Evolutionary conservation across 2,329 filamentous ascomycete species (phyloP), one percentile per base, ranked within the genome.

Genomic region (Scytalidium sp.): DNA sequence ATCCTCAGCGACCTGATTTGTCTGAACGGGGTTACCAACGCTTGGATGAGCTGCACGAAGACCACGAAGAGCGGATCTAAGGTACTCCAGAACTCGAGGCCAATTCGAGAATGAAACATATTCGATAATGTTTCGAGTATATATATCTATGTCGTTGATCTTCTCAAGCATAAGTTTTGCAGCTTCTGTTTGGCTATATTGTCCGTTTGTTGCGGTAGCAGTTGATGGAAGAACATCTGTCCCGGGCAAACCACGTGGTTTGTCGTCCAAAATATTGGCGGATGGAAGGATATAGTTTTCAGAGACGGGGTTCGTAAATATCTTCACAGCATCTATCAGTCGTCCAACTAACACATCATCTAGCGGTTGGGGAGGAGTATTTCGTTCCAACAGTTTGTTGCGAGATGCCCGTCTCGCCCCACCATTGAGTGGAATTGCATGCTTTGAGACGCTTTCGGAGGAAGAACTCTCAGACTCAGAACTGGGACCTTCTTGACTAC

Each of bases 61-160:
- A 36, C 44, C 36, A 7, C 60, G 55, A 15, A 67, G 52, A 13
- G 61, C 58, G 41, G 71, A 74, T 23, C 80, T 75, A 49, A 85
- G 67, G 58, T 82, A 81, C 43, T 83, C 80, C 49, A 85, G 80
- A 3, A 80, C 75, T 36, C 74, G 66, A 23, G 72, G 57, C 84
- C 84, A 88, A 58, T 77, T 86, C 2, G 81, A 81, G 7, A 81
- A 84, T 13, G 81, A 85, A 51, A 84, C 67, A 56, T 81, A 88
- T 62, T 87, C 83, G 27, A 85, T 70, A 15, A 87, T 73, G 4
- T 66, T 70, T 62, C 79, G 78, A 58, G 81, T 72, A 56, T 78
- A 72, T 7, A 67, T 67, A 60, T 86, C 83, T 46, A 85, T 70
- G 45, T 78, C 72, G 44, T 68, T 65, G 17, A 52, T 48, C 43